These are phyloP conservation scores for Sclerotinia trifoliorum DNA, from an alignment of 2,329 filamentous ascomycete genomes.

Conservation along the genomic window DNA sequence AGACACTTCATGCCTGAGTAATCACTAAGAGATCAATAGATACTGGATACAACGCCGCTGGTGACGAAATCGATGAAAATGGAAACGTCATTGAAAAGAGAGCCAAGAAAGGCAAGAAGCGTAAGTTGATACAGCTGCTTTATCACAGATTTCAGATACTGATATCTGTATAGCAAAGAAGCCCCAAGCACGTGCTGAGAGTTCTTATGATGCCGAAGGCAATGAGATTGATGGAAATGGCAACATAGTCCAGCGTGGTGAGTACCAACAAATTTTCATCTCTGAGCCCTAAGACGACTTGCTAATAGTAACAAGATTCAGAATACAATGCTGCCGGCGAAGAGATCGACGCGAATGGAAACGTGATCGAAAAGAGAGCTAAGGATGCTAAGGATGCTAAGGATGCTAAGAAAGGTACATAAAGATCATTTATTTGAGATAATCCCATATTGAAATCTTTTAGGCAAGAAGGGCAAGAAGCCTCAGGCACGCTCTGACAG, in stretches of 20 bases:
- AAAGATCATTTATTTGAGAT: too few relatives aligned
- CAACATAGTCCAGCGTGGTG: not conserved
- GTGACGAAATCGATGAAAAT: not conserved
- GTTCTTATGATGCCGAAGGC: slow-evolving; percentile 25
- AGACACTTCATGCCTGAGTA: not conserved
- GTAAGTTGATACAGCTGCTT: not conserved
- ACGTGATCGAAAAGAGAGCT: not conserved
- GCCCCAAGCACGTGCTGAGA: not conserved
- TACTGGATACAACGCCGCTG: slow-evolving; percentile 3
- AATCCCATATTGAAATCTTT: too few relatives aligned
- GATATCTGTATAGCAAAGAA: not conserved
- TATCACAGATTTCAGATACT: not conserved
- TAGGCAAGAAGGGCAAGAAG: too few relatives aligned
- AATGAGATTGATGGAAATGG: slow-evolving; percentile 23
- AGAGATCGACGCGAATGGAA: not conserved
- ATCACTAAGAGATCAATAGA: not conserved
- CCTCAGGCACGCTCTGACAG: not conserved
- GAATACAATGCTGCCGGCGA: slow-evolving; percentile 8
- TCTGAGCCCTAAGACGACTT: too few relatives aligned
- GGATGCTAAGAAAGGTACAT: too few relatives aligned
- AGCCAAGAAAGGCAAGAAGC: not conserved
- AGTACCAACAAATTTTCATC: not conserved
- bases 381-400: not conserved
- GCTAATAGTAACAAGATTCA: not conserved
- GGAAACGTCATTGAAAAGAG: too few relatives aligned